Percentiles rank a stretch among this genome's conserved stretches.
Evolutionary conservation across 1,284 basidiomycete species (phyloP).

Genomic region (Moniliella sp.): DNA sequence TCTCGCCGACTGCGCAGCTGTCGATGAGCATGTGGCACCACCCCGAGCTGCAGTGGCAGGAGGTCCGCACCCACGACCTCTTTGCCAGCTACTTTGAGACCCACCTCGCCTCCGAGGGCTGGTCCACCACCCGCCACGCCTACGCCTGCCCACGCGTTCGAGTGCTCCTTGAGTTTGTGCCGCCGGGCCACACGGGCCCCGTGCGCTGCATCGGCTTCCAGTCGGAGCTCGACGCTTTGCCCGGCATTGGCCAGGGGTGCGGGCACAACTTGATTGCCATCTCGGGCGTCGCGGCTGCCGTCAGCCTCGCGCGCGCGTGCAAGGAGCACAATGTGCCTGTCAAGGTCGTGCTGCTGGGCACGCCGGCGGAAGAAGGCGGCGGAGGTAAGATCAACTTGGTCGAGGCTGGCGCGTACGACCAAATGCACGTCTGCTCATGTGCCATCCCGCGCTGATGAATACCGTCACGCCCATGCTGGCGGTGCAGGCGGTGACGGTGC

Average conservation of each 20-base stretch:
- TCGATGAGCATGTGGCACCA: conserved; percentile 29
- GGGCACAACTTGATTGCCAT: conserved; percentile 61
- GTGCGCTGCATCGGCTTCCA: conserved; percentile 27
- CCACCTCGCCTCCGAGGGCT: conserved; percentile 6
- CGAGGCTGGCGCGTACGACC: conserved; percentile 50
- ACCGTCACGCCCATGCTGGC: conserved; percentile 41
- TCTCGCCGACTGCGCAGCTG: conserved; percentile 22
- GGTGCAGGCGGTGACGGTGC: conserved; percentile 10
- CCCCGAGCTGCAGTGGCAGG: conserved; percentile 29
- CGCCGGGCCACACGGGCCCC: conserved; percentile 6
- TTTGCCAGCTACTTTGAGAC: conserved; percentile 12
- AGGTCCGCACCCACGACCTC: conserved; percentile 18
- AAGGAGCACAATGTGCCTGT: conserved; percentile 46
- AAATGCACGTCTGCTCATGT: conserved; percentile 61
- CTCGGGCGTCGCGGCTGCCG: conserved; percentile 52
- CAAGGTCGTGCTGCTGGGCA: conserved; percentile 56
- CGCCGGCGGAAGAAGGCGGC: conserved; percentile 57
- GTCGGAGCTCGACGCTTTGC: conserved; percentile 48
- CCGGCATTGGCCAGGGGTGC: conserved; percentile 7
- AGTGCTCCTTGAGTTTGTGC: conserved; percentile 42
- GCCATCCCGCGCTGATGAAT: conserved; percentile 35
- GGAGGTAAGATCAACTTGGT: conserved; percentile 50
- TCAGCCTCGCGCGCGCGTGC: conserved; percentile 50
- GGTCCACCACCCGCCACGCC: conserved; percentile 25
- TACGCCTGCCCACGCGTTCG: conserved; percentile 46